Evolutionary conservation across 164 flowering plant species (phyloP), one percentile per base, ranked within the genome.

Genomic region (Stephania japonica): DNA sequence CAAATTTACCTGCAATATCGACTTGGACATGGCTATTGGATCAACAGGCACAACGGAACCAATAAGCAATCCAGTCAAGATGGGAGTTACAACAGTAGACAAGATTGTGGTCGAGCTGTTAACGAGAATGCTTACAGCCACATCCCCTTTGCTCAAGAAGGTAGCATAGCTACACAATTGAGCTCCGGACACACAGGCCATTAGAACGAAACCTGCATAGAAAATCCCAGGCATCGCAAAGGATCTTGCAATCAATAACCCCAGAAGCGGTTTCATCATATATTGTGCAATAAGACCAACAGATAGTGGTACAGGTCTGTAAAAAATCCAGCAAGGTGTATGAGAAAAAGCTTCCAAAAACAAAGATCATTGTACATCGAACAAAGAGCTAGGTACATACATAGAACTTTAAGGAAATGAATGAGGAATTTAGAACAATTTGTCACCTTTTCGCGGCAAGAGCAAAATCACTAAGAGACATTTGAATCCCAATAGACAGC

Each of bases 1-100:
- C 50, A 59, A 10, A 1, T 38, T 76, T 77, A 91, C 98, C 91
- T 94, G 99, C 81, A 94, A 79, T 76, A 95, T 95, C 62, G 99
- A 95, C 83, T 91, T 95, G 65, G 99, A 88, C 97, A 95, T 95
- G 65, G 98, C 98, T 70, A 89, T 69, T 41, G 88, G 92, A 85
- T 95, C 97, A 62, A 95, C 98, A 0, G 97, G 97, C 71, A 95
- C 97, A 72, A 92, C 96, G 70, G 97, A 90, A 3, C 97, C 97
- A 70, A 95, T 89, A 10, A 92, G 87, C 69, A 95, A 85, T 69
- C 99, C 94, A 6, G 93, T 91, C 38, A 94, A 78, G 68, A 95
- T 80, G 76, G 99, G 98, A 19, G 99, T 92, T 75, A 89, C 70
- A 70, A 92, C 70, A 14, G 88, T 96, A 1, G 98, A 95, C 6